Conservation (phyloP, 1,284 basidiomycete genomes). For the Leccinum pachyderme region DNA sequence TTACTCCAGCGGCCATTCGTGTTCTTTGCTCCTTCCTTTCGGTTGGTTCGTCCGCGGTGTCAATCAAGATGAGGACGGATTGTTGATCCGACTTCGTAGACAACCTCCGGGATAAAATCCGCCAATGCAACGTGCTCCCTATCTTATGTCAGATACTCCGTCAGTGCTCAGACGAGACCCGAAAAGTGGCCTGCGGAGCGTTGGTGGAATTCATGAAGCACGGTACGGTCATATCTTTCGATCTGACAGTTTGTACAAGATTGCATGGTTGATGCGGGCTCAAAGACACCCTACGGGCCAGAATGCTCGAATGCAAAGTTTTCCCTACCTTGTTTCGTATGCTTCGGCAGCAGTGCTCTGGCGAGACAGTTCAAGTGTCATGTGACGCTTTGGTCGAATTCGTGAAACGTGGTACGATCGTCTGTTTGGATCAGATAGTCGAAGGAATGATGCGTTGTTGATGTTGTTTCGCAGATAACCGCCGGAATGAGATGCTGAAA, state of each 20-base stretch:
- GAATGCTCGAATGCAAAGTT: background rate
- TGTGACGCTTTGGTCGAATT: background rate
- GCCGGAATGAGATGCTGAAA: background rate
- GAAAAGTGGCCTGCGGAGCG: conserved; percentile 10
- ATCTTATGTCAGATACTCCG: conserved; percentile 21
- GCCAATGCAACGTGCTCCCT: conserved; percentile 12
- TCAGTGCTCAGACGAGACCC: conserved; percentile 21
- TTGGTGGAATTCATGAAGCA: conserved; percentile 17
- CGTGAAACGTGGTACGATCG: too few relatives aligned
- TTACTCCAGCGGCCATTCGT: conserved; percentile 27
- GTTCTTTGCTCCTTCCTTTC: conserved; percentile 26
- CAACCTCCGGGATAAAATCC: conserved; percentile 19
- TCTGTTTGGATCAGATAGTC: background rate
- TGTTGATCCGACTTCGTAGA: conserved; percentile 10
- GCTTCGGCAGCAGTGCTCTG: background rate
- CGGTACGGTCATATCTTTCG: conserved; percentile 8
- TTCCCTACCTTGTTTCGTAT: accelerated
- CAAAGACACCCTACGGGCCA: background rate
- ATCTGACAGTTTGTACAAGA: background rate
- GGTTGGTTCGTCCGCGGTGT: conserved; percentile 14
- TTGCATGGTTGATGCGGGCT: background rate
- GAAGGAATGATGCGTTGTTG: background rate
- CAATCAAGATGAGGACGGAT: background rate
- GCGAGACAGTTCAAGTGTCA: background rate
- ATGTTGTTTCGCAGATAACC: background rate